Conservation (phyloP, 169 alveolate genomes). For the Perkinsus olseni region DNA sequence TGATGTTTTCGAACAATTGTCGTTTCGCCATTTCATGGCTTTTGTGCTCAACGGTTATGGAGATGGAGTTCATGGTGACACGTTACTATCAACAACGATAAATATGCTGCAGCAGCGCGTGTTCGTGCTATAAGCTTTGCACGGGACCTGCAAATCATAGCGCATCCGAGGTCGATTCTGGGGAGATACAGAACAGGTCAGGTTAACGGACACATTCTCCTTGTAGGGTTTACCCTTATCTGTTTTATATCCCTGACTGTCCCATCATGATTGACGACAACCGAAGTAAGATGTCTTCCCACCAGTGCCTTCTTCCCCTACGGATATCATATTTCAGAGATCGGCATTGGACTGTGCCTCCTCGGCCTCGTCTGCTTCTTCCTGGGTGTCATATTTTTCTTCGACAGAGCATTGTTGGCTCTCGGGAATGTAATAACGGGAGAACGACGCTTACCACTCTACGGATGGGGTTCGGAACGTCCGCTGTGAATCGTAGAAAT, state of each 20-base stretch:
- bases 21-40: no score
- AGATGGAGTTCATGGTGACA: no score
- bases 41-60: no score
- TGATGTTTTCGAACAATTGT: no score
- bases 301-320: neutral
- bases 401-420: slow-evolving; percentile 36
- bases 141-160: neutral
- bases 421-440: slow-evolving; percentile 23
- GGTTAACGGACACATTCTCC: neutral
- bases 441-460: no score
- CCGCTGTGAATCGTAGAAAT: no score
- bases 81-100: no score
- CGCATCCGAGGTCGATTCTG: neutral
- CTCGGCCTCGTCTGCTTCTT: slow-evolving; percentile 29
- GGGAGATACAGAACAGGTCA: neutral
- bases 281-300: neutral
- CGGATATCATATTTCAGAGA: neutral
- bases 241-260: neutral
- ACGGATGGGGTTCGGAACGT: no score
- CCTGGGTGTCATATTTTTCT: slow-evolving; percentile 27
- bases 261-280: neutral
- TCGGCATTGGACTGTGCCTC: slow-evolving; percentile 41
- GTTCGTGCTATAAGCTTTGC: no score
- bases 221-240: neutral
- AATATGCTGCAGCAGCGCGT: no score